phyloP scores from a whole-genome alignment of 1,284 basidiomycete genomes.

The Cronartium ribicola region DNA sequence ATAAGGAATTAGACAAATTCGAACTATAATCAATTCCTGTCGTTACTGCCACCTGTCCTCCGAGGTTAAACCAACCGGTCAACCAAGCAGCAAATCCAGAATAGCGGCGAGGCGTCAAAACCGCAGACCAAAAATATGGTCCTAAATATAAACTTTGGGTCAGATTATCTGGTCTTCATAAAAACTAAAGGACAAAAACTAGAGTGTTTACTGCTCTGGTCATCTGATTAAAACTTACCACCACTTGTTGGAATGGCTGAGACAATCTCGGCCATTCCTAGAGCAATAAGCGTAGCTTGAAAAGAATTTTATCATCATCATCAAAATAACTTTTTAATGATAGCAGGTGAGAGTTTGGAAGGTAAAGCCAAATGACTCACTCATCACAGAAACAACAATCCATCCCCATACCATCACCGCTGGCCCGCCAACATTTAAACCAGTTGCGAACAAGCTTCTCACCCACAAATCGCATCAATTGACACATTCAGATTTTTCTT shows the following conservation, averaged over 20 bases:
- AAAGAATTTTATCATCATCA: neutral
- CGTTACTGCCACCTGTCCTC: slow-evolving; percentile 66
- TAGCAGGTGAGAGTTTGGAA: neutral
- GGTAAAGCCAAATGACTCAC: slow-evolving; percentile 13
- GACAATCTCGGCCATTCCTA: slow-evolving; percentile 48
- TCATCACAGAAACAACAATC: slow-evolving; percentile 57
- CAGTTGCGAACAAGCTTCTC: neutral
- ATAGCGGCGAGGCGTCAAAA: slow-evolving; percentile 41
- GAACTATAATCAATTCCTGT: slow-evolving; percentile 62
- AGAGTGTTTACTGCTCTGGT: neutral
- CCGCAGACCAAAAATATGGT: slow-evolving; percentile 38
- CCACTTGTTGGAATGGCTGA: slow-evolving; percentile 66
- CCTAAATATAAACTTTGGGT: slow-evolving; percentile 21
- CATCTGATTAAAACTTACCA: slow-evolving; percentile 62
- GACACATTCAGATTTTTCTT: slow-evolving; percentile 57
- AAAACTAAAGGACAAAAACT: neutral
- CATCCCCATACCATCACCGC: slow-evolving; percentile 55
- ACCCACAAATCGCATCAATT: too few species aligned
- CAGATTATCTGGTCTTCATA: neutral
- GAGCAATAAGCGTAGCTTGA: slow-evolving; percentile 45
- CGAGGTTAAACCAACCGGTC: slow-evolving; percentile 62
- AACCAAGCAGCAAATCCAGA: slow-evolving; percentile 44
- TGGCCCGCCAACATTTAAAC: slow-evolving; percentile 19
- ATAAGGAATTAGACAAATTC: slow-evolving; percentile 8
- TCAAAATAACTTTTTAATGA: neutral